Evolutionary conservation across 78 protist species (phyloP).

Genomic region (Dictyostelium discoideum): DNA sequence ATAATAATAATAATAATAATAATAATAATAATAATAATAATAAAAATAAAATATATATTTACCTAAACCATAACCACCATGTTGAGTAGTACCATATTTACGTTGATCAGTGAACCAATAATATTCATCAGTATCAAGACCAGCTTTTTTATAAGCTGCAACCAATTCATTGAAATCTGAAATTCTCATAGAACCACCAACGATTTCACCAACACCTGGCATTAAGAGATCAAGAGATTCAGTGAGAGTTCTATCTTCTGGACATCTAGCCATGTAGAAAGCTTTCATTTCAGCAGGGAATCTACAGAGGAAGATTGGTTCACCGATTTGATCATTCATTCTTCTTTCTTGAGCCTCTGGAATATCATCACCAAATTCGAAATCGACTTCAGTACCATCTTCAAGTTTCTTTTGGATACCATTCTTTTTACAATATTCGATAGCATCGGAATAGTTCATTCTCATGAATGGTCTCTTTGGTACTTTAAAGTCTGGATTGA

Average conservation of each 20-base stretch:
- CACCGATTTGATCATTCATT: conserved; percentile 95
- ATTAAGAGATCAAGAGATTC: conserved; percentile 90
- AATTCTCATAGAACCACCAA: conserved; percentile 97
- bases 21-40: too few species aligned
- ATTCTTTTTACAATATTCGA: conserved; percentile 88
- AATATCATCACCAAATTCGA: conserved; percentile 95
- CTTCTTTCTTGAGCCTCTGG: conserved; percentile 97
- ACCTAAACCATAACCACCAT: conserved; percentile 99
- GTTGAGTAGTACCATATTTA: conserved; percentile 96
- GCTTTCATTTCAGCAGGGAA: conserved; percentile 97
- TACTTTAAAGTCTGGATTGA: conserved; percentile 89
- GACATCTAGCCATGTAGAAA: conserved; percentile 95
- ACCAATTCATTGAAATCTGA: conserved; percentile 85
- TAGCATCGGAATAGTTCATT: conserved; percentile 93
- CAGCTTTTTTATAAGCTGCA: conserved; percentile 88
- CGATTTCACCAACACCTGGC: conserved; percentile 99
- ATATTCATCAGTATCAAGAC: conserved; percentile 91
- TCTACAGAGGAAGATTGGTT: conserved; percentile 92
- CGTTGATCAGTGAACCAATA: conserved; percentile 98
- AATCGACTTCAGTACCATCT: conserved; percentile 62
- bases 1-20: too few species aligned
- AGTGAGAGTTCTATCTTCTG: conserved; percentile 85
- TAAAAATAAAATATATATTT: not conserved
- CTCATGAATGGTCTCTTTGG: conserved; percentile 95
- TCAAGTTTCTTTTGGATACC: conserved; percentile 84